Evolutionary conservation across 2,329 filamentous ascomycete species (phyloP), one percentile per base, ranked within the genome.

Genomic region (Cladosporium austrohemisphaericum): DNA sequence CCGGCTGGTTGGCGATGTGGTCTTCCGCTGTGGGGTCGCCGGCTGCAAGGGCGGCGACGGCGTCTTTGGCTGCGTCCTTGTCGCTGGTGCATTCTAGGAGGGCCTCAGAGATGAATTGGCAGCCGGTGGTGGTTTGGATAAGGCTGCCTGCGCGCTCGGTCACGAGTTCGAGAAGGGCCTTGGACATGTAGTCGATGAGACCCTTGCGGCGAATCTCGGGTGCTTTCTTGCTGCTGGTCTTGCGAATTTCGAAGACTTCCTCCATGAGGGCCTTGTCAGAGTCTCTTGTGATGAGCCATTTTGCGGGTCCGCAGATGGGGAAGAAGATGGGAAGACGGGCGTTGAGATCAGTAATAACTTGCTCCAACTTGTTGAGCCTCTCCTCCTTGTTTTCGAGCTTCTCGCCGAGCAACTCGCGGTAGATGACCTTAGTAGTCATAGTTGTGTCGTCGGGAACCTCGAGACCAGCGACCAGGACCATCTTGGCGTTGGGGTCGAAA

Each of bases 391-490:
- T 76, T 19, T 68, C 59, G 29, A 64, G 56, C 41, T 78, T 76
- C 52, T 83, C 80, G 55, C 84, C 87, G 14, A 96, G 71, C 10
- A 98, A 76, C 68, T 97, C 92, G 0, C 88, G 78, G 68, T 95
- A 89, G 56, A 98, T 86, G 25, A 86, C 78, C 72, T 95, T 97
- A 43, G 83, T 78, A 3, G 83, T 88, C 62, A 95, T 76, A 56
- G 94, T 91, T 8, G 93, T 98, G 66, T 98, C 93, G 60, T 98
- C 93, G 41, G 95, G 83, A 41, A 95, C 84, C 61, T 97, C 93
- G 65, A 91, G 90, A 1, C 89, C 88, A 1, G 90, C 79, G 49
- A 97, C 77, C 26, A 98, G 80, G 47, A 97, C 79, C 54, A 85
- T 76, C 64, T 95, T 89, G 1, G 83, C 93, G 61, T 91, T 71